Evolutionary conservation across 345 rosid genomes (phyloP).

Genomic region (Stellera chamaejasme): DNA sequence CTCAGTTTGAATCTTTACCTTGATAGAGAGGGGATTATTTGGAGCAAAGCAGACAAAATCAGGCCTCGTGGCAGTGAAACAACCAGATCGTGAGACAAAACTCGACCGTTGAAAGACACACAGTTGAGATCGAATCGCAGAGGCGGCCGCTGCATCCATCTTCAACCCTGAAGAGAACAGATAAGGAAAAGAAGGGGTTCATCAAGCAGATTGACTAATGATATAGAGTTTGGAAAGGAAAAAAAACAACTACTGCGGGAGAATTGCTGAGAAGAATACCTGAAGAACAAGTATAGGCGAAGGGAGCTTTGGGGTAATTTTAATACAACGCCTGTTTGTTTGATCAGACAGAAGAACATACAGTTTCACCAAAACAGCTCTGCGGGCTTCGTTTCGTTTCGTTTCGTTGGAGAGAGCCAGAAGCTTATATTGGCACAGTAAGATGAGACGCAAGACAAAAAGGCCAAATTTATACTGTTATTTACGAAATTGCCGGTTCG

Average conservation of each 20-base stretch:
- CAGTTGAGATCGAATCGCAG: constrained; percentile 27
- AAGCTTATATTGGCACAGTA: too few species aligned
- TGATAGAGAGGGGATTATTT: constrained; percentile 11
- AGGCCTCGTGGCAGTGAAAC: constrained; percentile 25
- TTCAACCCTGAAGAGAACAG: constrained; percentile 1
- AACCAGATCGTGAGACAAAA: constrained; percentile 29
- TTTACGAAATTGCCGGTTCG: too few species aligned
- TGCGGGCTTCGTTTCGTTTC: too few species aligned
- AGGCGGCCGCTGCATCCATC: constrained; percentile 44
- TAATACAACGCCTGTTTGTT: too few species aligned
- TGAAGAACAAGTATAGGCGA: not conserved
- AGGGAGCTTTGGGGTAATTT: too few species aligned
- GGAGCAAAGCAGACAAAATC: constrained; percentile 27
- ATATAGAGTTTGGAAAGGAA: not conserved
- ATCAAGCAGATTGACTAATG: not conserved
- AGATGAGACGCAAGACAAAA: too few species aligned
- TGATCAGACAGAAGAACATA: too few species aligned
- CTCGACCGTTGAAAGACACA: constrained; percentile 17
- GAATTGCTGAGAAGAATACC: not conserved
- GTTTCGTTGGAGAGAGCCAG: too few species aligned
- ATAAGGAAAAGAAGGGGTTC: not conserved
- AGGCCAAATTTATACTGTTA: too few species aligned
- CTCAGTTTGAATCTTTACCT: constrained; percentile 16
- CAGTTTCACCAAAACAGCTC: too few species aligned
- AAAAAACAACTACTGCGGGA: not conserved